phyloP scores from a whole-genome alignment of 1,139 yeast species.

The Yamadazyma pseudoaaseri region DNA sequence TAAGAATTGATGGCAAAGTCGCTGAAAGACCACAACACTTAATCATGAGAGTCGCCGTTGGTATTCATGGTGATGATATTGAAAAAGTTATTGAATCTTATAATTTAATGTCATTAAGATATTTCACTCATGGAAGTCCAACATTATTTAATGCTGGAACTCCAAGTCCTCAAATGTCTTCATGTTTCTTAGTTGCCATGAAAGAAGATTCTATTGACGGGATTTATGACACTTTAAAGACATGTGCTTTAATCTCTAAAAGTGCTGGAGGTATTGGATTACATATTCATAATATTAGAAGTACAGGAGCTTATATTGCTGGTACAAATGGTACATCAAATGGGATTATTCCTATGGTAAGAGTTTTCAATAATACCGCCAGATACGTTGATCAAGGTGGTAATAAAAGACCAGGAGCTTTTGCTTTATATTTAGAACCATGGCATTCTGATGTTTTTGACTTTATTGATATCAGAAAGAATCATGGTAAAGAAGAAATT shows the following conservation, averaged over 20 bases:
- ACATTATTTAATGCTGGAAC: slow-evolving; percentile 91
- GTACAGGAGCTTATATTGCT: slow-evolving; percentile 83
- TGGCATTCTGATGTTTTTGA: slow-evolving; percentile 91
- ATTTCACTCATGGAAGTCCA: slow-evolving; percentile 87
- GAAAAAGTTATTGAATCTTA: slow-evolving; percentile 75
- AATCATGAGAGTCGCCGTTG: slow-evolving; percentile 86
- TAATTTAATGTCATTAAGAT: slow-evolving; percentile 79
- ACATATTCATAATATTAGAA: slow-evolving; percentile 79
- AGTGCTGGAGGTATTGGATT: slow-evolving; percentile 92
- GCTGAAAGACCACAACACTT: slow-evolving; percentile 92
- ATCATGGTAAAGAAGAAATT: slow-evolving; percentile 88
- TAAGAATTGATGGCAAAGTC: slow-evolving; percentile 67
- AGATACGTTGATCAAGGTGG: slow-evolving; percentile 95
- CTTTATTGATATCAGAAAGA: slow-evolving; percentile 79
- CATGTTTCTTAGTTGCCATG: slow-evolving; percentile 88
- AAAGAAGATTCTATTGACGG: slow-evolving; percentile 90
- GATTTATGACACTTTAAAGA: slow-evolving; percentile 80
- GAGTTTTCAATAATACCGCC: slow-evolving; percentile 89
- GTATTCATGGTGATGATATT: slow-evolving; percentile 78
- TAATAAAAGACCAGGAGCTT: slow-evolving; percentile 91
- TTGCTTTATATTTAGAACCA: slow-evolving; percentile 85
- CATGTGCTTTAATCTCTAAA: slow-evolving; percentile 84
- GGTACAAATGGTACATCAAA: slow-evolving; percentile 89
- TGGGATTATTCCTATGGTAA: slow-evolving; percentile 86
- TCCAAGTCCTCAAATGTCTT: slow-evolving; percentile 81